Evolutionary conservation across 2,329 filamentous ascomycete genomes (phyloP), one percentile per base, ranked within the genome.

Genomic region (Nectriaceae sp.): DNA sequence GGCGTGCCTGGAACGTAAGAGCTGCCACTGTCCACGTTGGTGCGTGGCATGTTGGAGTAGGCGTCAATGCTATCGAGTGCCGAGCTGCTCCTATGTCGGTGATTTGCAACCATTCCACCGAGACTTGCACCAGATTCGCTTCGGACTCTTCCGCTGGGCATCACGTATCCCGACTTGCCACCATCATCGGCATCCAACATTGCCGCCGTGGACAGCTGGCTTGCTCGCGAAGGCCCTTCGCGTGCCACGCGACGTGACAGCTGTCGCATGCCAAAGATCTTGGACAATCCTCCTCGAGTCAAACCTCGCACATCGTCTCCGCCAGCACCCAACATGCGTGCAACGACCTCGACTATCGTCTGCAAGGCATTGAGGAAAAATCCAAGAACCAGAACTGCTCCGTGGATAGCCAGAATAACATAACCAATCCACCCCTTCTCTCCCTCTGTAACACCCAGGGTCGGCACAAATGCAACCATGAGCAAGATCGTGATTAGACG

Each of bases 351-450:
- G 35, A 97, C 81, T 36, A 96, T 79, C 0, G 93, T 97, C 66
- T 96, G 91, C 5, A 96, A 67, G 2, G 94, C 88, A 65, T 96
- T 96, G 45, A 99, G 75, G 67, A 97, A 89, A 73, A 97, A 99
- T 2, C 90, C 93, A 60, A 97, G 89, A 3, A 96, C 78, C 19
- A 99, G 73, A 0, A 96, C 90, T 52, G 87, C 80, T 3, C 83
- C 92, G 65, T 99, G 94, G 29, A 97, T 81, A 21, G 95, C 70
- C 40, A 99, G 76, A 47, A 97, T 95, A 21, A 87, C 84, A 66
- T 99, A 99, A 31, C 92, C 94, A 57, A 97, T 89, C 94, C 94
- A 99, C 4, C 92, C 91, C 66, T 92, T 95, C 1, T 88, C 76
- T 0, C 87, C 83, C 62, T 95, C 87, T 0, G 82, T 81, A 4